Percentiles rank a stretch among this genome's conserved stretches.
phyloP scores from a whole-genome alignment of 2,329 filamentous ascomycete genomes.

The Colletotrichum spinosum region DNA sequence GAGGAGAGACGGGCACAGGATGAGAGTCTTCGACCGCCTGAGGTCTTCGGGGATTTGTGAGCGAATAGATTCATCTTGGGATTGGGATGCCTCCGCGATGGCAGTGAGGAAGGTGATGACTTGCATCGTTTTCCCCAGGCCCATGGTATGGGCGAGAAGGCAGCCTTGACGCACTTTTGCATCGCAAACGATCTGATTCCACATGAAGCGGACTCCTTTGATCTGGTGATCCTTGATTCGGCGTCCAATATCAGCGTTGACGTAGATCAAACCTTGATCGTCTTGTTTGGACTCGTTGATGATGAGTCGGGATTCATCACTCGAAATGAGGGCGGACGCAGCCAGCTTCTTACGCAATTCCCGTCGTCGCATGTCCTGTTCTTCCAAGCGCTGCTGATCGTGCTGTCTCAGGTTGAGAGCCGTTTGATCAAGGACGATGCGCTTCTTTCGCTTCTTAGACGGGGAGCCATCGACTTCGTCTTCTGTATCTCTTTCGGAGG shows the following conservation, averaged over 20 bases:
- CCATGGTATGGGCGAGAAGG: conserved; percentile 90
- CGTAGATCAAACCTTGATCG: conserved; percentile 69
- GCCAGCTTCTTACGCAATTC: conserved; percentile 60
- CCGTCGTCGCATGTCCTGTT: conserved; percentile 64
- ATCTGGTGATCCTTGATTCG: conserved; percentile 85
- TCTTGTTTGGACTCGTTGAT: conserved; percentile 76
- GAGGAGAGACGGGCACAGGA: conserved; percentile 81
- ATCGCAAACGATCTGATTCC: conserved; percentile 81
- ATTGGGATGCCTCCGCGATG: conserved; percentile 74
- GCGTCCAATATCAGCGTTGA: conserved; percentile 72
- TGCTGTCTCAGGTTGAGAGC: conserved; percentile 66
- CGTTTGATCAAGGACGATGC: conserved; percentile 59
- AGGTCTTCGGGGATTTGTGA: conserved; percentile 77
- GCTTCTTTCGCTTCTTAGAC: conserved; percentile 59
- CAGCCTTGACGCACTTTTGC: conserved; percentile 75
- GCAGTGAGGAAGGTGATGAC: conserved; percentile 85
- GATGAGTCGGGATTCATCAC: conserved; percentile 64
- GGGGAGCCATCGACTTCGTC: conserved; percentile 42
- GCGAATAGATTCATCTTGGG: conserved; percentile 65
- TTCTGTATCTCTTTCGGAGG: conserved; percentile 17
- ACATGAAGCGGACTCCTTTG: conserved; percentile 86
- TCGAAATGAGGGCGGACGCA: conserved; percentile 54
- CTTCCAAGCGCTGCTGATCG: conserved; percentile 63
- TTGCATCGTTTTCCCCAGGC: conserved; percentile 93
- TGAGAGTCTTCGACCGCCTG: conserved; percentile 71